phyloP scores from a whole-genome alignment of 257 asterid species.

The Cruciata laevipes region DNA sequence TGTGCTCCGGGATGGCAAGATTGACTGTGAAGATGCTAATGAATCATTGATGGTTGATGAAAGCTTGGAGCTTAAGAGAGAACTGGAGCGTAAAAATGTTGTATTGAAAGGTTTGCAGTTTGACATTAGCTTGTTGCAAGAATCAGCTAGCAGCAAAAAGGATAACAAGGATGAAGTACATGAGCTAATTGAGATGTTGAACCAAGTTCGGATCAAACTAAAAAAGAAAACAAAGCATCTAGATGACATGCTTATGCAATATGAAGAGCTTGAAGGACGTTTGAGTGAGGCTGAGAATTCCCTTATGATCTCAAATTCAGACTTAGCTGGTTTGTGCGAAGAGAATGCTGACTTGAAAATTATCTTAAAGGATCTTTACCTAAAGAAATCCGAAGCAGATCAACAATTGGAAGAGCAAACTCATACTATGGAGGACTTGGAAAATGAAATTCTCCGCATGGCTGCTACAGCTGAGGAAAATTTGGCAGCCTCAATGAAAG shows the following conservation, averaged over 20 bases:
- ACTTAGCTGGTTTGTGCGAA: conserved; percentile 41
- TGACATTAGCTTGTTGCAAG: conserved; percentile 87
- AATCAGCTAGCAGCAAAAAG: conserved; percentile 62
- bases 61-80: conserved; percentile 40
- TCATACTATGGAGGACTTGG: conserved; percentile 51
- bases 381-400: conserved; percentile 61
- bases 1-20: neutral
- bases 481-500: conserved; percentile 31
- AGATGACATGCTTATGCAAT: conserved; percentile 42
- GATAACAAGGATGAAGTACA: conserved; percentile 64
- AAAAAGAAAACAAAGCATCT: conserved; percentile 43
- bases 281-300: conserved; percentile 55
- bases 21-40: neutral
- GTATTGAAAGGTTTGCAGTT: conserved; percentile 71
- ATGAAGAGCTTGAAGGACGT: conserved; percentile 41
- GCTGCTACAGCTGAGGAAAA: conserved; percentile 46
- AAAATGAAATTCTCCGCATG: conserved; percentile 57
- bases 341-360: conserved; percentile 58
- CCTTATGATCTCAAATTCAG: conserved; percentile 38
- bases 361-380: conserved; percentile 52
- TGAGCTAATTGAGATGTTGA: conserved; percentile 41
- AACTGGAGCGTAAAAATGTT: conserved; percentile 54
- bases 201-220: conserved; percentile 53
- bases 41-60: conserved; percentile 6
- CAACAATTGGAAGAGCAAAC: conserved; percentile 53